Evolutionary conservation across 352 stramenopile species (phyloP).

Genomic region (Phytopythium cucurbitacearum): DNA sequence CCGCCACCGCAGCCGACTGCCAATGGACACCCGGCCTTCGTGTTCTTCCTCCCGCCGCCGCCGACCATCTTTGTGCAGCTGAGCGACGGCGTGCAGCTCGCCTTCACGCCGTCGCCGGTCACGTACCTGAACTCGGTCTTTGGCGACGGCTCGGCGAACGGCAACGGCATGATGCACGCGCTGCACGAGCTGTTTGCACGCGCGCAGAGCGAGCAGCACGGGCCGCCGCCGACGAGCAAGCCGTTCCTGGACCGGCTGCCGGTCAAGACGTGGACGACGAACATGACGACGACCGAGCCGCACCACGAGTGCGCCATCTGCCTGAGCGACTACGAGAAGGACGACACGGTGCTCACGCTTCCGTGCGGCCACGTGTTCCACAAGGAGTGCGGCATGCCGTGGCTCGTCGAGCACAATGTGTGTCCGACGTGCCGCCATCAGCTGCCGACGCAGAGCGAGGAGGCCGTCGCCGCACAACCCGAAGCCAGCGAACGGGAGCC

Average conservation of each 20-base stretch:
- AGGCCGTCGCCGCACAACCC: background rate
- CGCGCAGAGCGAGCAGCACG: constrained; percentile 52
- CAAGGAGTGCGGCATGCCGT: constrained; percentile 70
- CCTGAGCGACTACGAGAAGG: constrained; percentile 63
- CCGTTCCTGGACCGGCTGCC: constrained; percentile 61
- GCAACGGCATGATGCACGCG: constrained; percentile 29
- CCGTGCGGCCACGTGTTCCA: constrained; percentile 78
- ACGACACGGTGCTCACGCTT: constrained; percentile 58
- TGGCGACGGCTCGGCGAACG: constrained; percentile 14
- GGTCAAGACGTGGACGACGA: constrained; percentile 46
- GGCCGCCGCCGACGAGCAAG: constrained; percentile 66
- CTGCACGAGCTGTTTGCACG: constrained; percentile 69
- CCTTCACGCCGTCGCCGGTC: constrained; percentile 38
- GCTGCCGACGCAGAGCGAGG: constrained; percentile 38
- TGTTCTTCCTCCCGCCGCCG: constrained; percentile 57
- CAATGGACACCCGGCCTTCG: constrained; percentile 17
- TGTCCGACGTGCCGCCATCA: constrained; percentile 72
- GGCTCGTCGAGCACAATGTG: constrained; percentile 75
- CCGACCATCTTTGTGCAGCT: constrained; percentile 64
- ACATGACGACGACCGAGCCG: constrained; percentile 36
- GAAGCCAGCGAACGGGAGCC: constrained; percentile 14
- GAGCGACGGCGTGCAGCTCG: constrained; percentile 41
- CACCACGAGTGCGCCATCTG: constrained; percentile 75
- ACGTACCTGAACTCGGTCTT: constrained; percentile 36
- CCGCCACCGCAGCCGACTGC: constrained; percentile 1